A percentile compares a stretch with the other conserved stretches of the same genome.
phyloP scores from a whole-genome alignment of 2,329 filamentous ascomycete genomes.

The Akanthomyces uredinophilus region DNA sequence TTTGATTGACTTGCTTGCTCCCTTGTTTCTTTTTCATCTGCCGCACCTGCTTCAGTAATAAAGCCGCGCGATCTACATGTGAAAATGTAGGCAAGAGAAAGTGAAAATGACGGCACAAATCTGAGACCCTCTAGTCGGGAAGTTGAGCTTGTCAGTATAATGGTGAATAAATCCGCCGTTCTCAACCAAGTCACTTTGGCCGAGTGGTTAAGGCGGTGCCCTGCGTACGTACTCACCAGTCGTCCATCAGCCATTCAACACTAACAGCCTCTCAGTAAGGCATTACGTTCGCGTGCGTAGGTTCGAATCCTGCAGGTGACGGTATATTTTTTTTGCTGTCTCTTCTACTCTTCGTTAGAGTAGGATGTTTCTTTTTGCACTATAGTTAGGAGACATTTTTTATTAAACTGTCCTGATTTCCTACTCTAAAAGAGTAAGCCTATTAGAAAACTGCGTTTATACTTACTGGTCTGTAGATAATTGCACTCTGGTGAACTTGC shows the following conservation, averaged over 20 bases:
- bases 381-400: no score
- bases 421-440: not conserved
- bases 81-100: no score
- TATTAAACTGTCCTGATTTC: not conserved
- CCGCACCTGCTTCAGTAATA: no score
- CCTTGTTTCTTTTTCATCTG: not conserved
- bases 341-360: no score
- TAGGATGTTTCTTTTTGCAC: not conserved
- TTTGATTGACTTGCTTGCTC: not conserved
- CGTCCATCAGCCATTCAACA: not conserved
- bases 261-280: not conserved
- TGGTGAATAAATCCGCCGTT: not conserved
- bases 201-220: constrained; percentile 7
- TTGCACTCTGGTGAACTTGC: no score
- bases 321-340: not conserved
- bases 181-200: not conserved
- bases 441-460: no score
- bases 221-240: not conserved
- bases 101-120: no score
- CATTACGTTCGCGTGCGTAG: constrained; percentile 7
- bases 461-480: no score
- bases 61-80: no score
- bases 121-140: no score
- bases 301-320: constrained; percentile 4
- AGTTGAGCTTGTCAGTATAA: not conserved